Evolutionary conservation across 768 basidiomycete genomes (phyloP).

Genomic region (Boletus subparvulus): DNA sequence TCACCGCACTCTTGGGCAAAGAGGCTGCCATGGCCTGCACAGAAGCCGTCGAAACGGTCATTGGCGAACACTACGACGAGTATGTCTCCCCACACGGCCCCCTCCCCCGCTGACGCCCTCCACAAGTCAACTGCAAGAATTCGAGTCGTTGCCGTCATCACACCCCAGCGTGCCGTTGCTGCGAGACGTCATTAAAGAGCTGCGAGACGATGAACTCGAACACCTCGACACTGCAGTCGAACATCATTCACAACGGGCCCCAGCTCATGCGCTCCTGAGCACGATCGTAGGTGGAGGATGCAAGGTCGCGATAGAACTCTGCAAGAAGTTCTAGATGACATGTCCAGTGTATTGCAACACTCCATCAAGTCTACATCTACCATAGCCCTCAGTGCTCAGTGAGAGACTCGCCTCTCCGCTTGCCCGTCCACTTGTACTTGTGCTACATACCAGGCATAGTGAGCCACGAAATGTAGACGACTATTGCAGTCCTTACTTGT

Average conservation of each 20-base stretch:
- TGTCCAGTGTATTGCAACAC: constrained; percentile 3
- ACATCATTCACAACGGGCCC: constrained; percentile 84
- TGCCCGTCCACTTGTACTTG: constrained; percentile 56
- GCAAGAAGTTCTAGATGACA: constrained; percentile 65
- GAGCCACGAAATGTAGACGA: constrained; percentile 3
- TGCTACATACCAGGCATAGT: constrained; percentile 33
- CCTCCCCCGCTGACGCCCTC: constrained; percentile 4
- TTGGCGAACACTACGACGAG: constrained; percentile 99
- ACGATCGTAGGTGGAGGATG: constrained; percentile 84
- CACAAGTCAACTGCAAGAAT: constrained; percentile 74
- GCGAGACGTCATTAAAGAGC: constrained; percentile 71
- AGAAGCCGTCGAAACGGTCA: constrained; percentile 96
- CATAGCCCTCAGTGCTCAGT: constrained; percentile 22
- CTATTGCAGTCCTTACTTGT: constrained; percentile 38
- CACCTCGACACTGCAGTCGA: constrained; percentile 91
- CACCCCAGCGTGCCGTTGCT: constrained; percentile 82
- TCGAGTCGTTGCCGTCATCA: constrained; percentile 58
- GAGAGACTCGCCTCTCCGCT: constrained; percentile 46
- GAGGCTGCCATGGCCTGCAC: constrained; percentile 99
- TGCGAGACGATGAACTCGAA: constrained; percentile 93
- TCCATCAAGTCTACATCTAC: background rate
- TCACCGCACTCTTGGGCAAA: constrained; percentile 83
- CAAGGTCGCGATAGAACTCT: constrained; percentile 85
- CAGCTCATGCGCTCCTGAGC: constrained; percentile 87
- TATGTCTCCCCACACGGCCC: constrained; percentile 42